phyloP scores from a whole-genome alignment of 148 eudicot species.

The Tetragonia tetragonoides region DNA sequence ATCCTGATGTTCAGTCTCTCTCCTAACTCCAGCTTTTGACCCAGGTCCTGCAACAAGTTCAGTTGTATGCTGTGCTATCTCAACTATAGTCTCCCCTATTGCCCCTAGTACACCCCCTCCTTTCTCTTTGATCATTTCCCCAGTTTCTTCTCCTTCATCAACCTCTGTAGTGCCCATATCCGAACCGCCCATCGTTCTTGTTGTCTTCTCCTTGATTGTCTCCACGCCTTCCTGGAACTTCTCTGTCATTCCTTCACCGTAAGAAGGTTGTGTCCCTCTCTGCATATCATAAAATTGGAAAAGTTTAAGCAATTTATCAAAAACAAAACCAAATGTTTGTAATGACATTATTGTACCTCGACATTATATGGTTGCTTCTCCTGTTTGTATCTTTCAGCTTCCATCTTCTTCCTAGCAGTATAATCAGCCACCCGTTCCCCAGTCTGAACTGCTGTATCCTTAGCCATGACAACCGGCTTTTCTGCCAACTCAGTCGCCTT shows the following conservation, averaged over 20 bases:
- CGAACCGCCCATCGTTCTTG: background rate
- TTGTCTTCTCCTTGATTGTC: conserved; percentile 10
- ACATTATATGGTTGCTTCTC: conserved; percentile 30
- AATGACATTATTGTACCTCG: conserved; percentile 18
- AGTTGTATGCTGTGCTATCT: conserved; percentile 37
- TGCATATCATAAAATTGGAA: background rate
- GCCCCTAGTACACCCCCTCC: conserved; percentile 33
- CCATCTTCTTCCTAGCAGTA: conserved; percentile 59
- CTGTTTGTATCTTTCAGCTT: conserved; percentile 47
- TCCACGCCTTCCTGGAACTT: conserved; percentile 14
- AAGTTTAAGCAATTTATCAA: background rate
- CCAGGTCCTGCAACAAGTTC: conserved; percentile 24
- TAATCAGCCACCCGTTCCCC: conserved; percentile 53
- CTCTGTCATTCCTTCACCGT: conserved; percentile 7
- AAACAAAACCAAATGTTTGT: background rate
- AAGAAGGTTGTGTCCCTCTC: background rate
- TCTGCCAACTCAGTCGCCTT: conserved; percentile 34
- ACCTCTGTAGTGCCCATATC: background rate
- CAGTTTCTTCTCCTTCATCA: conserved; percentile 3
- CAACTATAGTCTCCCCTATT: conserved; percentile 36
- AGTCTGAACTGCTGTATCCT: conserved; percentile 45
- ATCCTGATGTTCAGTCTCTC: background rate
- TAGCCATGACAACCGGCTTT: conserved; percentile 41
- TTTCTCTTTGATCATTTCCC: conserved; percentile 13
- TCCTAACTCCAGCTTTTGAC: conserved; percentile 9